These are phyloP conservation scores for Fragilaria radians DNA, from an alignment of 108 stramenopile genomes.

Conservation along the genomic window DNA sequence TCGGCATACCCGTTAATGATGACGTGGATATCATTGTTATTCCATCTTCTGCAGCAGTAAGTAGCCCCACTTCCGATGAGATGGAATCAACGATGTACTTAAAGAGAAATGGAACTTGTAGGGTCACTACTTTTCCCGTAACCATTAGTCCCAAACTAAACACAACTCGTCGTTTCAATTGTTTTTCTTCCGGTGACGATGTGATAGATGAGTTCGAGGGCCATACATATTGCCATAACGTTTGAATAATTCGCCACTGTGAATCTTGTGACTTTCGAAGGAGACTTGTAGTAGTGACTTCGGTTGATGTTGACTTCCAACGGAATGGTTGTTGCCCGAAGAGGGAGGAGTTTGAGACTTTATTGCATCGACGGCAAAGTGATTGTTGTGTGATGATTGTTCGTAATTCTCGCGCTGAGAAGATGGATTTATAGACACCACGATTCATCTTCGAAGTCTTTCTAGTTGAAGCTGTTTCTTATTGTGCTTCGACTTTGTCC, in stretches of 20 bases:
- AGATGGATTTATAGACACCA: too few species aligned
- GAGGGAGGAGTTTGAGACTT: too few species aligned
- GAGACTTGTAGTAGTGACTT: too few species aligned
- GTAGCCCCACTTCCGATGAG: conserved; percentile 1
- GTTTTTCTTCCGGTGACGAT: neutral
- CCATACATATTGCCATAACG: conserved; percentile 16
- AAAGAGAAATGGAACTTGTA: conserved; percentile 95
- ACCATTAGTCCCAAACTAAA: conserved; percentile 80
- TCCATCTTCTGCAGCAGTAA: neutral
- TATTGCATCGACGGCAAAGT: too few species aligned
- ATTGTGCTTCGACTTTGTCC: too few species aligned
- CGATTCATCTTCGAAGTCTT: too few species aligned
- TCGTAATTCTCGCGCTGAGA: too few species aligned
- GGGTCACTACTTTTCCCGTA: conserved; percentile 87
- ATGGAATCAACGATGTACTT: conserved; percentile 86
- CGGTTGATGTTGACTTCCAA: too few species aligned
- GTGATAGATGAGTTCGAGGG: conserved; percentile 6
- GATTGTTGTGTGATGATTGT: too few species aligned
- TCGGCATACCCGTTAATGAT: conserved; percentile 18
- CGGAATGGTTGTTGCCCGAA: too few species aligned
- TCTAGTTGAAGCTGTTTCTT: too few species aligned
- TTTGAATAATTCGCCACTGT: conserved; percentile 18
- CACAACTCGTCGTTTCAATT: conserved; percentile 65
- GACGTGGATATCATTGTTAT: too few species aligned
- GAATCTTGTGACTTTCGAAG: conserved; percentile 4